Base-by-base conservation (phyloP, 2,329 filamentous ascomycete genomes). In the Graphilbum ipis-grandicollis region DNA sequence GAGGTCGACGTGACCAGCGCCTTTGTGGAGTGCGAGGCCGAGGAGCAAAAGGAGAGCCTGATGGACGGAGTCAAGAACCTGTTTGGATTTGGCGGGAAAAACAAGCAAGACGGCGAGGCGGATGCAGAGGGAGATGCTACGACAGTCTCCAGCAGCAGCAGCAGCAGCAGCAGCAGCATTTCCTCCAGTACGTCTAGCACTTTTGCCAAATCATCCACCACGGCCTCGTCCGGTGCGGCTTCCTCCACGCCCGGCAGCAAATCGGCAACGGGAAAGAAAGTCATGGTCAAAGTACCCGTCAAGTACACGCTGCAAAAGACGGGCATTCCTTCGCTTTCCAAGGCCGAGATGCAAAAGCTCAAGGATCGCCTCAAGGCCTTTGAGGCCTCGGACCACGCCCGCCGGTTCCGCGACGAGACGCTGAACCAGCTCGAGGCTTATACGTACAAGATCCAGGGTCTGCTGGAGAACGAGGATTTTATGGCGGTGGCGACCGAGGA, bases 51-150 rank as follows among this genome's bases (percentile, higher is more conserved):
- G 54, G 82, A 81, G 44, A 76, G 79, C 36, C 71, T 96, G 34
- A 81, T 94, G 34, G 88, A 93, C 50, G 86, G 84, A 31, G 83
- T 96, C 46, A 98, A 98, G 66, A 92, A 86, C 45, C 71, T 94
- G 43, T 92, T 98, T 52, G 90, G 90, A 6, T 86, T 96, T 52
- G 90, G 88, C 19, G 81, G 81, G 50, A 40, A 41, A 18, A 84
- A 83, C 59, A 79, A 80, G 23, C 81, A 88, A 39, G 79, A 80
- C 23, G 81, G 88, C 39, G 80, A 93, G 57, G 65, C 71, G 41
- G 79, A 77, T 34, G 65, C 62, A 18, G 71, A 67, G 4, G 55
- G 28, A 9, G 28, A 33, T 12, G 19, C 19, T 54, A 54, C 63
- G n/a, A n/a, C n/a, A n/a, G n/a, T n/a, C n/a, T n/a, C n/a, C n/a